phyloP scores from a whole-genome alignment of 768 basidiomycete species.

The Pulveroboletus sp. region DNA sequence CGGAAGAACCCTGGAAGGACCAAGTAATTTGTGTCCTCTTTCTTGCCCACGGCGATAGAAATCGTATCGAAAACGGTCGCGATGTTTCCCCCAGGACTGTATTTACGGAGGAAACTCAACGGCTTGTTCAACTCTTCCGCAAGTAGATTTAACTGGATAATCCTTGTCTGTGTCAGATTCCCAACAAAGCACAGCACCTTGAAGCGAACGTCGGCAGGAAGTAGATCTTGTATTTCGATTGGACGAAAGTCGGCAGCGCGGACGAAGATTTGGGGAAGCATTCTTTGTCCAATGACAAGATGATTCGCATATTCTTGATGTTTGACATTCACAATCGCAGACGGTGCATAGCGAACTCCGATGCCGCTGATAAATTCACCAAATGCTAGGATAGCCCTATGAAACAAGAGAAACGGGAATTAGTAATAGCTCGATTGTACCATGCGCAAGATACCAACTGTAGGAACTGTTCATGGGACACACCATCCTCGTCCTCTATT shows the following conservation, averaged over 20 bases:
- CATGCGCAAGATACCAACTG: conserved; percentile 16
- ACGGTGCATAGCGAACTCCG: conserved; percentile 40
- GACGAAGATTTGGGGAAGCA: conserved; percentile 35
- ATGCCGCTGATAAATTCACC: conserved; percentile 38
- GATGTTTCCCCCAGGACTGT: conserved; percentile 14
- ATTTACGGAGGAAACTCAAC: conserved; percentile 29
- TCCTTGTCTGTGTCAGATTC: conserved; percentile 18
- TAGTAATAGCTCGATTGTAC: too few species aligned
- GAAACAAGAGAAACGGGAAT: conserved; percentile 1
- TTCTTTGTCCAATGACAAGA: conserved; percentile 38
- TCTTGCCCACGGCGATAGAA: conserved; percentile 28
- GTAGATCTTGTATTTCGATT: conserved; percentile 39
- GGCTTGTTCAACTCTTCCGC: conserved; percentile 27
- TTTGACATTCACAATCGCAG: conserved; percentile 32
- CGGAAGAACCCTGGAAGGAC: conserved; percentile 34
- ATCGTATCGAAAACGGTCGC: conserved; percentile 33
- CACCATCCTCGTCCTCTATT: conserved; percentile 34
- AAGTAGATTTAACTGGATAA: conserved; percentile 20
- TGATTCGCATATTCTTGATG: conserved; percentile 31
- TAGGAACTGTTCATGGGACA: conserved; percentile 36
- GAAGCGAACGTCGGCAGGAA: conserved; percentile 38
- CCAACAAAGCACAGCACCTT: conserved; percentile 38
- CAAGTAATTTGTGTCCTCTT: conserved; percentile 33
- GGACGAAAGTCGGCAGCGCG: conserved; percentile 36
- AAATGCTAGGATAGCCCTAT: conserved; percentile 36